These are phyloP conservation scores for Orbilia quercus DNA, from an alignment of 2,329 filamentous ascomycete species.

Conservation along the genomic window DNA sequence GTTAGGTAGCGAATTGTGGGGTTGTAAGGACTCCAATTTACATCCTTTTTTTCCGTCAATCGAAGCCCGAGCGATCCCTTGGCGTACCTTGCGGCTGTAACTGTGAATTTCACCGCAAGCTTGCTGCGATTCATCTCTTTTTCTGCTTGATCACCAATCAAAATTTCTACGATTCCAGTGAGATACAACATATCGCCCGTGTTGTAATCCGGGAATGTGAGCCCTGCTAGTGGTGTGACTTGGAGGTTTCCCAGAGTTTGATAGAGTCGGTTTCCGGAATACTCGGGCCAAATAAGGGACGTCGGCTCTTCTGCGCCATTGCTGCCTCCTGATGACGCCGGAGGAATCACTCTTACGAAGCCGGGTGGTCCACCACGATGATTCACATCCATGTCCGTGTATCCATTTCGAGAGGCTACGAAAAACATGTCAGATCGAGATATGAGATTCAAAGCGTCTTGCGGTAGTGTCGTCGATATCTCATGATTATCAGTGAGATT, in stretches of 20 bases:
- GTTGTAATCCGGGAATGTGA: constrained; percentile 79
- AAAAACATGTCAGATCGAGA: constrained; percentile 79
- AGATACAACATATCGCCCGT: constrained; percentile 79
- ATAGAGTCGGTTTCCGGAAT: constrained; percentile 84
- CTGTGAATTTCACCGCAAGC: constrained; percentile 75
- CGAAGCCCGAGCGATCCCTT: constrained; percentile 75
- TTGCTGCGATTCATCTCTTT: constrained; percentile 75
- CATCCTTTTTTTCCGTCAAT: constrained; percentile 64
- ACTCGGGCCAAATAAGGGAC: constrained; percentile 79
- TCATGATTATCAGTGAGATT: constrained; percentile 61
- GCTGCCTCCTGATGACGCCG: constrained; percentile 20
- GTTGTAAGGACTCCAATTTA: constrained; percentile 78
- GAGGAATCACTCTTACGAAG: constrained; percentile 75
- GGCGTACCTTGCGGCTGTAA: constrained; percentile 73
- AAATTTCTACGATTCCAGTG: constrained; percentile 75
- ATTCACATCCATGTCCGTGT: constrained; percentile 82
- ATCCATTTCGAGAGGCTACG: constrained; percentile 74
- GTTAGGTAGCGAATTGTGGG: constrained; percentile 75
- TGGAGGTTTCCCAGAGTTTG: constrained; percentile 83
- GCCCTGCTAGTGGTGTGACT: constrained; percentile 73
- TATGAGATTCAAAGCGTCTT: constrained; percentile 71
- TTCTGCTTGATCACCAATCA: constrained; percentile 73
- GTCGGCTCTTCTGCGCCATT: constrained; percentile 61
- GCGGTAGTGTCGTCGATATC: constrained; percentile 65
- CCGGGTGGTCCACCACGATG: constrained; percentile 79